A percentile compares a stretch with the other conserved stretches of the same genome.
Evolutionary conservation across 2,329 filamentous ascomycete species (phyloP).

Genomic region (Annulohypoxylon truncatum): DNA sequence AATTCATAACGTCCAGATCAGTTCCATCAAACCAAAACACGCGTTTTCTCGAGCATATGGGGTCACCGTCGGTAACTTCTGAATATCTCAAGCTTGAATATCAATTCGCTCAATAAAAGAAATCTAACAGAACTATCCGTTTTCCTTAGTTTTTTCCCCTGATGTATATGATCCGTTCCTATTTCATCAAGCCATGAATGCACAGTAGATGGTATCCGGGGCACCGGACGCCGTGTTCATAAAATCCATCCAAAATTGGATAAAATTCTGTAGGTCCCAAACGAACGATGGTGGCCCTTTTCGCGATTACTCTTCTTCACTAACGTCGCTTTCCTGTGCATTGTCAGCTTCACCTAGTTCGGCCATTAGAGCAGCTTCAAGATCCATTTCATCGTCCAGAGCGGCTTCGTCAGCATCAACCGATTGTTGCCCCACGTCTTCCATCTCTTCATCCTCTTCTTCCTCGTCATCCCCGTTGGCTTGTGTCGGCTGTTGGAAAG

Average conservation of each 20-base stretch:
- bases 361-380: conserved; percentile 48
- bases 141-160: conserved; percentile 1
- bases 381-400: conserved; percentile 46
- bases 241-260: conserved; percentile 13
- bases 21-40: neutral
- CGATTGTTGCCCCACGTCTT: conserved; percentile 47
- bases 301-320: conserved; percentile 47
- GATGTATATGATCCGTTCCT: conserved; percentile 8
- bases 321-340: conserved; percentile 49
- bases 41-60: neutral
- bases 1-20: too few species aligned
- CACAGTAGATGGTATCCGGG: conserved; percentile 31
- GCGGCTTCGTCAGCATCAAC: conserved; percentile 45
- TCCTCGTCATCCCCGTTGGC: conserved; percentile 51
- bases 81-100: neutral
- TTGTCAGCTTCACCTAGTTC: conserved; percentile 42
- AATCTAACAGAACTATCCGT: neutral
- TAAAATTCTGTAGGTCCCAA: conserved; percentile 8
- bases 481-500: conserved; percentile 36
- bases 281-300: neutral
- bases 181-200: conserved; percentile 14
- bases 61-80: neutral
- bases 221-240: conserved; percentile 23
- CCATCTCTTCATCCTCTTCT: conserved; percentile 53
- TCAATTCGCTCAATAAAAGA: neutral